Percentiles rank a stretch among this genome's conserved stretches.
Conservation (phyloP, 441 rosid species). For the Biscutella laevigata region DNA sequence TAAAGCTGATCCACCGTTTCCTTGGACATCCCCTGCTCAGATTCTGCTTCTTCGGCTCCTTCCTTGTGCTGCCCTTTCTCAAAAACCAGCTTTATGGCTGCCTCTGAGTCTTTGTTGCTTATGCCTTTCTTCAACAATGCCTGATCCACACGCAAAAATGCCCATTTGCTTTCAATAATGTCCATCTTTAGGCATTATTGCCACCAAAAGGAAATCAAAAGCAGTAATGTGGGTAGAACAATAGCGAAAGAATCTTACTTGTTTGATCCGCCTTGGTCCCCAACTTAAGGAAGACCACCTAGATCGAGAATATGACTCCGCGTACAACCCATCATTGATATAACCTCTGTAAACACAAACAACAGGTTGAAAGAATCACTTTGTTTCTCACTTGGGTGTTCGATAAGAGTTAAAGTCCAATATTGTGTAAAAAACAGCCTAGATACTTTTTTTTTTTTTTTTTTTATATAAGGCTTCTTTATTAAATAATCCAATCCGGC, state of each 20-base stretch:
- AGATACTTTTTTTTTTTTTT: too few relatives aligned
- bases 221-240: too few relatives aligned
- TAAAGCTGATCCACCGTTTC: slow-evolving; percentile 56
- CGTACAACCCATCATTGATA: slow-evolving; percentile 68
- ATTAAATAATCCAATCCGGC: too few relatives aligned
- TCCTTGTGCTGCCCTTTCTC: slow-evolving; percentile 32
- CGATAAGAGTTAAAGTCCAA: too few relatives aligned
- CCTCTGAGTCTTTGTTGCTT: slow-evolving; percentile 40
- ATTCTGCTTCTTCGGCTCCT: slow-evolving; percentile 35
- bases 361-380: neutral
- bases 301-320: slow-evolving; percentile 68
- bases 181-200: too few relatives aligned
- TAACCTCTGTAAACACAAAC: slow-evolving; percentile 44
- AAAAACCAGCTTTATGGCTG: slow-evolving; percentile 67
- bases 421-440: too few relatives aligned
- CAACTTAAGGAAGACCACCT: slow-evolving; percentile 80
- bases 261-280: slow-evolving; percentile 85
- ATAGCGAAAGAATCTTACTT: too few relatives aligned
- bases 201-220: too few relatives aligned
- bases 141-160: slow-evolving; percentile 38
- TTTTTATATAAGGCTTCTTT: too few relatives aligned
- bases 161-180: too few relatives aligned
- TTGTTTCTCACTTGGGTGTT: neutral
- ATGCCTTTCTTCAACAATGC: slow-evolving; percentile 62
- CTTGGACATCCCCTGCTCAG: slow-evolving; percentile 53